Evolutionary conservation across 1,284 basidiomycete species (phyloP), one percentile per base, ranked within the genome.

Genomic region (Phlebopus sp.): DNA sequence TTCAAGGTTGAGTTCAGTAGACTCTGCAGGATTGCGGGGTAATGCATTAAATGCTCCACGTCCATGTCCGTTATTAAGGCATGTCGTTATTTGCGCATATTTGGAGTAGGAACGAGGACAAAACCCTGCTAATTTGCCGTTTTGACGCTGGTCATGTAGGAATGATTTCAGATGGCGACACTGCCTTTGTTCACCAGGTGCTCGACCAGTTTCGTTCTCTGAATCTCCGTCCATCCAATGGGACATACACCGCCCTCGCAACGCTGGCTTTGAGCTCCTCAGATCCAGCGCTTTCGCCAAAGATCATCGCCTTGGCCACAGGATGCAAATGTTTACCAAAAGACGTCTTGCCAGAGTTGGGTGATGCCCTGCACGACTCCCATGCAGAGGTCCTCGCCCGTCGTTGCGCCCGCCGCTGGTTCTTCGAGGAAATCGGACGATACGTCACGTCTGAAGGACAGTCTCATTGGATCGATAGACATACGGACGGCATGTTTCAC

Each of bases 341-440:
- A 11, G 58, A 67, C 1, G 76, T 76, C 41, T 72, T 92, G 0
- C 83, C 90, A 0, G 59, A 66, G 2, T 69, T 74, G n/a, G 95
- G 94, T 0, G 90, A 97, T 59, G 77, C 84, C 1, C 55, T 97
- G 21, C 92, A 96, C 60, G 94, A 97, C 60, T 84, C 79, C 41
- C 94, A 97, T 65, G 95, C 94, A 3, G 94, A 97, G 67, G 78
- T 96, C 14, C 74, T 97, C 13, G 91, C 92, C 0, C 76, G 91
- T 23, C 77, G 95, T 15, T 86, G 86, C 2, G 83, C 88, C 1
- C 63, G 88, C 31, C 77, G 82, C n/a, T 97, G 91, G 91, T 69
- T 94, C 38, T 64, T 93, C 21, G 78, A 84, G 43, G 86, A 95
- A 63, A 73, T 87, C 6, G 51, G 63, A 36, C 68, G 81, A 41